A percentile compares a stretch with the other conserved stretches of the same genome.
These are phyloP conservation scores for slime mould (Dictyostelium discoideum) DNA, from an alignment of 78 protist genomes.

Conservation along the genomic window dicty_2.7 NC_007091.3:2633501-2634000, in stretches of 20 bases:
- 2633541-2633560: not conserved
- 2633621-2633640: not conserved
- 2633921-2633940: not conserved
- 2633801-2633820: too few species aligned
- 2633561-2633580: not conserved
- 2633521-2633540: constrained; percentile 17
- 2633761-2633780: not conserved
- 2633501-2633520: constrained; percentile 2
- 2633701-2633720: not conserved
- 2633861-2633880: constrained; percentile 4
- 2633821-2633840: not conserved
- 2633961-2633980: not conserved
- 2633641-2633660: not conserved
- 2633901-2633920: not conserved
- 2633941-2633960: not conserved
- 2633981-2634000: too few species aligned
- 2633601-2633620: not conserved
- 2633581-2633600: not conserved
- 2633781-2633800: not conserved
- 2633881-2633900: not conserved
- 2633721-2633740: not conserved
- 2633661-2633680: not conserved
- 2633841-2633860: not conserved
- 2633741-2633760: not conserved
- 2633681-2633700: constrained; percentile 1